Base-by-base conservation (phyloP, 306 rosid genomes). In the Ormosia semicastrata region DNA sequence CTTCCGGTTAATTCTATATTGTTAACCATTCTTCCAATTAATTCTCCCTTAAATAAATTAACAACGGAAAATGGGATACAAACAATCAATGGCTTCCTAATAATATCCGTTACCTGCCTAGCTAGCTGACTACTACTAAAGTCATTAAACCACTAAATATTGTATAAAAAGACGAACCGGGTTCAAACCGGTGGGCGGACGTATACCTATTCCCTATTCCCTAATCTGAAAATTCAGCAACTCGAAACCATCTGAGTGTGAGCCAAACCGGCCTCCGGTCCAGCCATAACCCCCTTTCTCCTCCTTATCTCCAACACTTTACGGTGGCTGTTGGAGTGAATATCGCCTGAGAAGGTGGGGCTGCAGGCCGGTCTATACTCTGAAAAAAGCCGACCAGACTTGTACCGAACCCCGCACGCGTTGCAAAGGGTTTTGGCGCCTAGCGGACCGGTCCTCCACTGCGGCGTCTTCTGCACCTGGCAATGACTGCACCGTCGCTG, bases 341-440 rank as follows among this genome's bases (percentile, higher is more conserved):
- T 46, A 3, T 87, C 89, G 24, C 82, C 69, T 3, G 89, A 86
- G 74, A 91, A 95, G 8, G 97, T 95, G 8, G 99, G 99, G 66
- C 99, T 95, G 50, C 94, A 89, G 1, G 99, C 99, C 85, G 99
- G 99, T 87, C 99, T 90, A 40, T 95, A 95, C 81, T 95, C 99
- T 0, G 98, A 94, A 59, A 84, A 93, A 30, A 95, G 97, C 81
- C 99, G 95, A 32, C 98, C 95, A 40, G 97, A 93, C 79, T 95
- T 95, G 86, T 52, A 93, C 8, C 99, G 95, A 39, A 95, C 99
- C 46, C 99, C 99, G 17, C 99, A 95, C 3, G 99, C 99, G 77
- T 95, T 95, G 68, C 99, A 95, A 4, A 95, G 87, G 1, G 99
- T 95, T 84, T 95, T 95, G 1, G 98, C 77, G 1, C 99, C 99